Conservation (phyloP, 2,329 filamentous ascomycete genomes). For the Ramichloridium luteum region DNA sequence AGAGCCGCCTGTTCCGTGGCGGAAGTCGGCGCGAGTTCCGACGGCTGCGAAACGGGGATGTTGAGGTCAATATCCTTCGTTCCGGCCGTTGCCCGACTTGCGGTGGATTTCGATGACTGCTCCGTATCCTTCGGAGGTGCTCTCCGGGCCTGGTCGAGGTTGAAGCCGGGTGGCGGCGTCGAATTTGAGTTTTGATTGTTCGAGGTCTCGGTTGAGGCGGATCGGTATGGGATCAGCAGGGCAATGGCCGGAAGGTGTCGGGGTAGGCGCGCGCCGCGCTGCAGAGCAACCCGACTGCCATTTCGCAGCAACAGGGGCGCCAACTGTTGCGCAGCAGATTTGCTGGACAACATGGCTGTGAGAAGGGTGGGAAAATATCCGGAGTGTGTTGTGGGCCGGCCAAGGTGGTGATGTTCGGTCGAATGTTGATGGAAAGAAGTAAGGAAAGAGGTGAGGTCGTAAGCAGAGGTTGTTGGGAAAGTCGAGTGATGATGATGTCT, state of each 20-base stretch:
- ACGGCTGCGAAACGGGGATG: constrained; percentile 29
- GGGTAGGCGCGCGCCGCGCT: constrained; percentile 33
- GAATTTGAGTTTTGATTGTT: constrained; percentile 33
- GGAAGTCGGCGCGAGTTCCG: constrained; percentile 34
- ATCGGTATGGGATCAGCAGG: constrained; percentile 41
- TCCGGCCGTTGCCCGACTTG: constrained; percentile 11
- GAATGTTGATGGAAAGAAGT: no score
- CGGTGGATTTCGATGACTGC: constrained; percentile 18
- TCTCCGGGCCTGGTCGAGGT: constrained; percentile 79
- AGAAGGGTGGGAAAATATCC: no score
- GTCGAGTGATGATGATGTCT: no score
- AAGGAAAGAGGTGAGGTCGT: no score
- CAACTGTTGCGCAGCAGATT: constrained; percentile 32
- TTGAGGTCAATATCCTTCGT: constrained; percentile 14
- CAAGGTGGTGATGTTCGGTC: no score
- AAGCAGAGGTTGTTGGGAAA: no score
- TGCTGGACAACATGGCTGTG: constrained; percentile 36
- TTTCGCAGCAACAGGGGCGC: constrained; percentile 36
- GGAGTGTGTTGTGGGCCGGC: no score
- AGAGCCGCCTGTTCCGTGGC: constrained; percentile 40
- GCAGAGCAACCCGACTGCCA: constrained; percentile 31
- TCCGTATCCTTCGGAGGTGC: constrained; percentile 51
- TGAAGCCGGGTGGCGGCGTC: constrained; percentile 79
- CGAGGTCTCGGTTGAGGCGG: constrained; percentile 46
- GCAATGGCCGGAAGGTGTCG: constrained; percentile 45